Base-by-base conservation (phyloP, 305 asterid species). In the Salvia sclarea region DNA sequence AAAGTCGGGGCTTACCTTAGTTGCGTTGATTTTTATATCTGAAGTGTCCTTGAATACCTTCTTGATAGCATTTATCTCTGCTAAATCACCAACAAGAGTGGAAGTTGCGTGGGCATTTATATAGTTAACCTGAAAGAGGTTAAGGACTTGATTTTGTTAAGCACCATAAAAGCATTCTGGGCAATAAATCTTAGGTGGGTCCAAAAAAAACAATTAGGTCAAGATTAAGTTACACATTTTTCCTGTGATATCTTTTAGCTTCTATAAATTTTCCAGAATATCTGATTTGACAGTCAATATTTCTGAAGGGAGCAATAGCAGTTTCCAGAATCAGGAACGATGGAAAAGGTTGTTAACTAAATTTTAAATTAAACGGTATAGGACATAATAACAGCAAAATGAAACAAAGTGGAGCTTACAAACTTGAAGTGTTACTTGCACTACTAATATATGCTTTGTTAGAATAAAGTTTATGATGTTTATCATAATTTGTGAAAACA, bases 21-120 rank as follows among this genome's bases (percentile, higher is more conserved):
- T 94, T 22, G 95, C 92, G 30, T 94, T 94, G 83, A 94, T 94
- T 75, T 91, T 94, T 61, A 89, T 84, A 79, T 59, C 92, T 37
- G 90, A 75, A 57, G 97, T 79, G 80, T 81, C 79, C 84, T 82
- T 91, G 84, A 94, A 94, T 43, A 94, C 98, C 80, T 93, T 91
- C 82, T 88, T 91, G 66, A 93, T 75, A 66, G 97, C 98, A 52
- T 91, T 93, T 61, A 91, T 78, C 87, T 94, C 98, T 10, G 98
- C 98, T 45, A 91, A 71, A 75, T 94, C 98, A 70, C 97, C 97
- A 31, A 88, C 97, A 70, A 85, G 52, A 28, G 97, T 88, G 45
- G 99, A 94, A 64, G 99, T 91, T 44, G 99, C 99, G 44, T 91
- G 96, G 54, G 97, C 97, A 66, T 94, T 94, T 33, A 94, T 88